Base-by-base conservation (phyloP, 495 filamentous ascomycete genomes). In the Penicillium bovifimosum region DNA sequence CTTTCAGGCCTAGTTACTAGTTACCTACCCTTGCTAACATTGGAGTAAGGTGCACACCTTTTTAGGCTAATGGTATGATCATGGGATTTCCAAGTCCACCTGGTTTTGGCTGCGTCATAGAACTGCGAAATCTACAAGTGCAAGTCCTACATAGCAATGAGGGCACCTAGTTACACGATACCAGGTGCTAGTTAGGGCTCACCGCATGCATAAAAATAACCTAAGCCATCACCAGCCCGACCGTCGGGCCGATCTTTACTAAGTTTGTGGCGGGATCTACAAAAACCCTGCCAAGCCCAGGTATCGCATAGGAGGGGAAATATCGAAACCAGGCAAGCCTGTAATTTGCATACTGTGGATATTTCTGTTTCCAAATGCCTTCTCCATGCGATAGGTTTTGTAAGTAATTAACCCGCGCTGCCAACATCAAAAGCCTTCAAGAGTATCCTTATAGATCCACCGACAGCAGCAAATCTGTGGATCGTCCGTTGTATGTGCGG, bases 401-500 rank as follows among this genome's bases (percentile, higher is more conserved):
- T 9, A 26, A 26, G 7, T 14, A 11, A 31, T 26, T 35, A 34
- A 2, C 13, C 8, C 20, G 26, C 27, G 14, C 16, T 2, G 14
- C 5, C 1, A 10, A 16, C 6, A 9, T 4, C 18, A 33, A 5
- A 18, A 32, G 18, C n/a, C 17, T 7, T 8, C 6, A 13, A 10
- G 5, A 6, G 11, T 18, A 6, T 17, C 27, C 27, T 26, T 33
- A 49, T 33, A 36, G 20, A 28, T 16, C 36, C 36, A 47, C 26
- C 29, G n/a, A 40, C 20, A n/a, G 5, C 46, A 39, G 47, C 2
- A 41, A 41, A 47, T 35, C 26, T 6, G 52, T 47, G 57, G 61
- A 56, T 61, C 54, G 35, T 42, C 40, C 28, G 44, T 49, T 60
- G 35, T 51, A 38, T 48, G 45, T 55, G 57, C 56, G 54, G 54